Evolutionary conservation across 306 rosid species (phyloP), one percentile per base, ranked within the genome.

Genomic region (Alnus glutinosa): DNA sequence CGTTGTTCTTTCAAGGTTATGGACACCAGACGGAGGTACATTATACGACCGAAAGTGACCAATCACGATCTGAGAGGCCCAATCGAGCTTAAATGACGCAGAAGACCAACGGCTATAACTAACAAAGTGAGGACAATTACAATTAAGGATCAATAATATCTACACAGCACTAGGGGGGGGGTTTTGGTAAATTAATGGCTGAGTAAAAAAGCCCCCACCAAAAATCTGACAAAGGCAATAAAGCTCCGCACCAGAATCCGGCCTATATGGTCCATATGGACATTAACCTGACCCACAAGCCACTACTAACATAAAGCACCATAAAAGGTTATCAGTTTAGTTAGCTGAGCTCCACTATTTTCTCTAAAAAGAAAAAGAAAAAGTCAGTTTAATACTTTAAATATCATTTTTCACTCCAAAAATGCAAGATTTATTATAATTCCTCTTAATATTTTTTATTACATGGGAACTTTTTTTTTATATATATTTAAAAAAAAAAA

Each of bases 171-270:
- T 14, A 28, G 15, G n/a, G 18, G n/a, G 18, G 32, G 64, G 13
- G 14, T 13, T 39, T 74, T 42, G 30, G 62, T 72, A 39, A 71
- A 37, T 15, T 76, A 55, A 4, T 11, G 1, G 16, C 5, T 46
- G 13, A 44, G 71, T 34, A 32, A 23, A 32, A 23, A 51, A 13
- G 39, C n/a, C 48, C 12, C 10, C 64, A n/a, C 12, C 44, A 10
- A 23, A 1, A 3, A 9, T 66, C 75, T 73, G 76, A 76, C 79
- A 3, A 78, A 72, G 28, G 76, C 47, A 57, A 78, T 78, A 68
- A 59, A n/a, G 42, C 2, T 42, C 68, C 55, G 37, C 23, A 47
- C 44, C 73, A 74, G 30, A n/a, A 48, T 13, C 82, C 76, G 37
- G n/a, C 73, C 49, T 75, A 67, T 28, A 48, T 5, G 37, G n/a